phyloP scores from a whole-genome alignment of 495 filamentous ascomycete genomes.

The Schizothecium vesticola region DNA sequence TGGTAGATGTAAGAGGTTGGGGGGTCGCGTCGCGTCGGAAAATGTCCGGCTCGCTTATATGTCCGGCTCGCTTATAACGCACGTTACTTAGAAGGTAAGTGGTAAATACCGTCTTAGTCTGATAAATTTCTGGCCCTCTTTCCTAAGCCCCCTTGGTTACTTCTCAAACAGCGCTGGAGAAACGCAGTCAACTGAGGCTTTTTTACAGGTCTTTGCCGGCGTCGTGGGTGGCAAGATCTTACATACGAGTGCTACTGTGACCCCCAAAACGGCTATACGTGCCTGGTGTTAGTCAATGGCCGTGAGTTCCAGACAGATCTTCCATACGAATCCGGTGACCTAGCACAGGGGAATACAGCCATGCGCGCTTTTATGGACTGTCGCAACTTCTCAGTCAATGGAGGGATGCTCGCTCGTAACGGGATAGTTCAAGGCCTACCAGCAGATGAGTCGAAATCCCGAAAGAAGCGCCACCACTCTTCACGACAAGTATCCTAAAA shows the following conservation, averaged over 20 bases:
- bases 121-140: no score
- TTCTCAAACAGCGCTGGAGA: no score
- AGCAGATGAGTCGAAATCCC: no score
- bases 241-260: slow-evolving; percentile 75
- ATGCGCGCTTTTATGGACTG: slow-evolving; percentile 97
- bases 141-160: no score
- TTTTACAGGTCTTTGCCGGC: slow-evolving; percentile 82
- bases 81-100: no score
- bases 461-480: no score
- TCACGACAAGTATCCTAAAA: no score
- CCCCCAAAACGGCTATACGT: slow-evolving; percentile 64
- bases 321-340: slow-evolving; percentile 66
- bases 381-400: slow-evolving; percentile 96
- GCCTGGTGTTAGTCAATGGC: slow-evolving; percentile 91
- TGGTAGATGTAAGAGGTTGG: no score
- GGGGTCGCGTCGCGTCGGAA: no score
- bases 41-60: no score
- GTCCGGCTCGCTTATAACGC: no score
- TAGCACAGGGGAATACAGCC: slow-evolving; percentile 90
- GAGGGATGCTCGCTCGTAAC: slow-evolving; percentile 79
- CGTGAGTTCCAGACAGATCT: slow-evolving; percentile 91
- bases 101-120: no score
- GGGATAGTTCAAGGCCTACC: slow-evolving; percentile 84
- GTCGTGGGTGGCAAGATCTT: slow-evolving; percentile 91
- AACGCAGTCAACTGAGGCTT: slow-evolving; percentile 38